Evolutionary conservation across 2,329 filamentous ascomycete species (phyloP), one percentile per base, ranked within the genome.

Genomic region (Daldinia eschscholtzii): DNA sequence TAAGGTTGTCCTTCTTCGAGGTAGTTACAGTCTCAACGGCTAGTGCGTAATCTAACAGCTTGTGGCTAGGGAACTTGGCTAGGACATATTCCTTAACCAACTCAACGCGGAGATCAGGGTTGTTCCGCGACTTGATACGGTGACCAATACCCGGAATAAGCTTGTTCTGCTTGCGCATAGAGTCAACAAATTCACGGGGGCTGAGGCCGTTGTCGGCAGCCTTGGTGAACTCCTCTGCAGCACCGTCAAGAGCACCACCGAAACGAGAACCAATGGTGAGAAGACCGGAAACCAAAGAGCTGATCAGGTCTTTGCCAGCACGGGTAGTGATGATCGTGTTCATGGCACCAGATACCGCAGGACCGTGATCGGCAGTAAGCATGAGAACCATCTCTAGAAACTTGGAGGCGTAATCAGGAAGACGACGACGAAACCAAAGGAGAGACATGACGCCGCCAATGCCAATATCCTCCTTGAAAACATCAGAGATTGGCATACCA

Each of bases 321-420:
- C 96, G 93, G 68, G 96, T 99, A 72, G 96, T 99, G 82, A 99
- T 98, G 82, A 99, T 99, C 81, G 96, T 99, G 91, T 99, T 99
- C 96, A 99, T 99, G 83, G 96, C 96, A 89, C 96, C 96, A 77
- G 96, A 99, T 77, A 99, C 96, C 77, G 96, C 96, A 61, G 96
- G 96, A 84, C 96, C 96, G 90, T 99, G 96, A 81, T 99, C 96
- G 77, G 96, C 96, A 80, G 96, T 99, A 80, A 99, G 90, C 96
- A 99, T 99, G 82, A 99, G 95, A 74, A 99, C 96, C 96, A 99
- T 99, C 88, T 99, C 96, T 76, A 99, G 86, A 89, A 99, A 99
- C 86, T 97, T 97, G 88, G 93, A 97, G 79, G 96, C 96, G 82
- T 98, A 98, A 80, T 92, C 87, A 72, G 96, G 96, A 71, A 99